These are phyloP conservation scores for Plenodomus biglobosus DNA, from an alignment of 2,329 filamentous ascomycete species.

Conservation along the genomic window DNA sequence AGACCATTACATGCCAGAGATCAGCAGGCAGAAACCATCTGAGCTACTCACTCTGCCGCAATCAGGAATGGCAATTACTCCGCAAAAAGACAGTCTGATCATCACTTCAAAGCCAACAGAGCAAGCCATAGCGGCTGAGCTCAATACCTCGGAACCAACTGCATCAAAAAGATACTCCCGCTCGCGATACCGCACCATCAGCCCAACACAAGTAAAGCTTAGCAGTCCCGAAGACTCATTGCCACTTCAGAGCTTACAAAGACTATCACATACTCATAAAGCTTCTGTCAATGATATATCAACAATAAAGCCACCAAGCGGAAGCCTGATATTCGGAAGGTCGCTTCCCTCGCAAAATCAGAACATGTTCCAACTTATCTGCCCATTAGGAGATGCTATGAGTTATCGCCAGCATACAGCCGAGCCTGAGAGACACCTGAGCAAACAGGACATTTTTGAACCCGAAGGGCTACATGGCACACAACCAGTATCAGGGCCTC, in stretches of 20 bases:
- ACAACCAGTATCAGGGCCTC: neutral
- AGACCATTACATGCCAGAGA: conserved; percentile 18
- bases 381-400: neutral
- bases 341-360: no score
- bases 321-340: neutral
- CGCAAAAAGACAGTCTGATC: neutral
- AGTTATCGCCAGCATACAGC: conserved; percentile 1
- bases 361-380: conserved; percentile 1
- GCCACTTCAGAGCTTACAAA: neutral
- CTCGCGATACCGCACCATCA: conserved; percentile 17
- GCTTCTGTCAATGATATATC: neutral
- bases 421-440: neutral
- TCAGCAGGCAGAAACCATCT: conserved; percentile 8
- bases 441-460: conserved; percentile 5
- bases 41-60: conserved; percentile 14
- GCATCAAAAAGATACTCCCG: conserved; percentile 2
- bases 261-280: conserved; percentile 1
- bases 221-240: conserved; percentile 3
- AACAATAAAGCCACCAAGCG: no score
- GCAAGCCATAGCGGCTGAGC: neutral
- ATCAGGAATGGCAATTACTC: conserved; percentile 10
- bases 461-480: neutral
- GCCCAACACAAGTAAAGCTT: conserved; percentile 9
- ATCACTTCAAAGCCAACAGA: neutral
- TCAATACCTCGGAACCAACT: neutral